Base-by-base conservation (phyloP, 805 yeast species). In the Lipomyces yamanashiensis region DNA sequence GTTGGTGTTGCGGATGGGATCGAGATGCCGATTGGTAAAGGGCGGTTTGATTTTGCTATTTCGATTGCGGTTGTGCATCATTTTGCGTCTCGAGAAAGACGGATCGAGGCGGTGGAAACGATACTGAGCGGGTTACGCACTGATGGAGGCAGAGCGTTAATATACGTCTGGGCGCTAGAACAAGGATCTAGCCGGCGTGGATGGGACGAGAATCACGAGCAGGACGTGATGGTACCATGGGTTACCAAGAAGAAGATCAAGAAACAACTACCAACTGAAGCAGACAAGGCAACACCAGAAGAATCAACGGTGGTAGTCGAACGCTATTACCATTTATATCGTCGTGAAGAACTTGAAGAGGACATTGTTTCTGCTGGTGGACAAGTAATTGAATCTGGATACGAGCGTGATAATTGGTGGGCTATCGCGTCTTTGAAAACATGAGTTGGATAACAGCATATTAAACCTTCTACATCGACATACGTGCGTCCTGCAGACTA, bases 361-460 rank as follows among this genome's bases (percentile, higher is more conserved):
- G 90, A 93, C 71, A 89, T 89, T 33, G 72, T 70, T 21, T 72
- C 72, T 33, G 97, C 97, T 0, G 96, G 96, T 1, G 92, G 87
- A 0, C 69, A 60, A 3, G 80, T 92, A 0, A 80, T 88, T 0
- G 85, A 82, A 34, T 78, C 83, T 49, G 99, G 99, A 0, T 95
- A 93, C 73, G 98, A 95, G 74, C 85, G 83, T 72, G 99, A 93
- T 73, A 93, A 93, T 72, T 95, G 98, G 98, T 93, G 96, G 89
- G 87, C 49, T 1, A 45, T 58, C 19, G 56, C 58, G 9, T 52
- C 36, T 52, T 17, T 21, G 12, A 37, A 28, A 33, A n/a, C 39
- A 23, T 13, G 19, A 23, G 33, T 10, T 23, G 17, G 54, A 45
- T 45, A 15, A 28, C 48, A 33, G 28, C 19, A 13, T 52, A 2